These are phyloP conservation scores for Magnaporthiopsis poae DNA, from an alignment of 2,329 filamentous ascomycete genomes.

Conservation along the genomic window DNA sequence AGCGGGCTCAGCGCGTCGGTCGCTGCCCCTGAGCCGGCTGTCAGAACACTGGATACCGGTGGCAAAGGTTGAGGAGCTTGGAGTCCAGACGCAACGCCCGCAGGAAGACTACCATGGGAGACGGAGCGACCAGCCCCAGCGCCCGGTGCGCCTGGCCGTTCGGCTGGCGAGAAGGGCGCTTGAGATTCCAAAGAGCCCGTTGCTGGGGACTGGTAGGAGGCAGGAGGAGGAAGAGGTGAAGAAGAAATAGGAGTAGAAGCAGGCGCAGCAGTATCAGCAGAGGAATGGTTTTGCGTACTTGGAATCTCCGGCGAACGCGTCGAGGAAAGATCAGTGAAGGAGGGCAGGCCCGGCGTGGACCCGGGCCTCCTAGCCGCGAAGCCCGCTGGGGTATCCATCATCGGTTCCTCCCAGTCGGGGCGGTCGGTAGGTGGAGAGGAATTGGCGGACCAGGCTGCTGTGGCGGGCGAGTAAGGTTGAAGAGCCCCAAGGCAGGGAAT, in stretches of 20 bases:
- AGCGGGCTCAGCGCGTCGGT: slow-evolving; percentile 52
- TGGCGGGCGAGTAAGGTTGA: no score
- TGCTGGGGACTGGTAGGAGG: background rate
- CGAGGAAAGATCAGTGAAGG: background rate
- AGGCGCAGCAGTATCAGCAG: background rate
- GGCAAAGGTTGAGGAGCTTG: background rate
- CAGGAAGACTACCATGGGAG: background rate
- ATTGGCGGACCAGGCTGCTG: no score
- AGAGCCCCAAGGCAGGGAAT: no score
- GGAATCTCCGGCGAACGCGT: background rate
- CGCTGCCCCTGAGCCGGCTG: slow-evolving; percentile 32
- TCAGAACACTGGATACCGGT: slow-evolving; percentile 21
- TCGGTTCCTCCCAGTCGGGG: no score
- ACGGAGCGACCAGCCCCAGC: background rate
- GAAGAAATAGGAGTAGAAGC: background rate
- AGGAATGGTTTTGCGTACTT: background rate
- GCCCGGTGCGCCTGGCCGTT: background rate
- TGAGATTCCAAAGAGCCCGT: no score
- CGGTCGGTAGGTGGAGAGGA: no score
- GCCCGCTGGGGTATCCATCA: background rate
- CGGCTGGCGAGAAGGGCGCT: no score
- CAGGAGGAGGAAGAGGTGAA: background rate
- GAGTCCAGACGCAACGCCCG: background rate
- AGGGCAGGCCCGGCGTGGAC: background rate
- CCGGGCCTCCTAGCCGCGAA: background rate